phyloP scores from a whole-genome alignment of 1,284 basidiomycete species.

The Polyporus tsugae region DNA sequence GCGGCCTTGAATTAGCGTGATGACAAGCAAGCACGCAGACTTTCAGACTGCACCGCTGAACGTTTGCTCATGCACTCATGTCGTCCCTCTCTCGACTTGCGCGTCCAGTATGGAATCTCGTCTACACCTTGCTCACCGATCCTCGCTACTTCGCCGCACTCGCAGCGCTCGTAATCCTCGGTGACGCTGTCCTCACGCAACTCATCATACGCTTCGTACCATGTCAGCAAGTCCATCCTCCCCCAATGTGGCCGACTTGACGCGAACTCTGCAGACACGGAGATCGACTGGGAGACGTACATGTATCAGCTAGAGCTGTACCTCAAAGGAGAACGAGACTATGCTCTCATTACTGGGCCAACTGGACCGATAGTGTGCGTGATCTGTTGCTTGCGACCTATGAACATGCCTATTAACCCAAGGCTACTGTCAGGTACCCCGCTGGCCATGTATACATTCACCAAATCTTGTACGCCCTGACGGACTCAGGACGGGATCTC shows the following conservation, averaged over 20 bases:
- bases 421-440: conserved; percentile 75
- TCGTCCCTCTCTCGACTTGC: conserved; percentile 13
- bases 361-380: conserved; percentile 94
- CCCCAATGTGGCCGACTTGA: conserved; percentile 22
- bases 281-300: conserved; percentile 98
- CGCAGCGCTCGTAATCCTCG: conserved; percentile 68
- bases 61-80: conserved; percentile 13
- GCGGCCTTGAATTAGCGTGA: neutral
- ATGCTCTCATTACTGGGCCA: conserved; percentile 86
- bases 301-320: conserved; percentile 88
- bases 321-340: conserved; percentile 86
- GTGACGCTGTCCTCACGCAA: conserved; percentile 78
- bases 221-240: conserved; percentile 56
- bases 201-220: conserved; percentile 82
- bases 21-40: neutral
- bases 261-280: conserved; percentile 77
- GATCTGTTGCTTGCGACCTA: neutral
- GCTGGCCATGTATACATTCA: conserved; percentile 93
- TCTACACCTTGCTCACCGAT: conserved; percentile 57
- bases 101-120: conserved; percentile 20
- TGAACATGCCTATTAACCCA: neutral
- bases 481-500: conserved; percentile 69
- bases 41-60: neutral
- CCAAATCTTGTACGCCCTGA: conserved; percentile 73
- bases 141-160: conserved; percentile 72